phyloP scores from a whole-genome alignment of 257 asterid genomes.

The Paulownia fortunei region DNA sequence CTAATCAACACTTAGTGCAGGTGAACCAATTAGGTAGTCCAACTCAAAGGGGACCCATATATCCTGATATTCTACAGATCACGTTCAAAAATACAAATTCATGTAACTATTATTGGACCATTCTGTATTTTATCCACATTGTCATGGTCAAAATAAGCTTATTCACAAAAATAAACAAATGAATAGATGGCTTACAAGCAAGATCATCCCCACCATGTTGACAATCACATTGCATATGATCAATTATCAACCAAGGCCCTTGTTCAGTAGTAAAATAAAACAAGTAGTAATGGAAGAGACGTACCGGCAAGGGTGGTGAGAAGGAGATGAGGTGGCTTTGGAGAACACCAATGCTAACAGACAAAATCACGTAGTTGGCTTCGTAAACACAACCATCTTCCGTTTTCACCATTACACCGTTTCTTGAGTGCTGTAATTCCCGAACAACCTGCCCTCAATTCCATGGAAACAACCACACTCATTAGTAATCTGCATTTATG shows the following conservation, averaged over 20 bases:
- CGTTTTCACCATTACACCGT: slow-evolving; percentile 74
- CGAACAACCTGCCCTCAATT: slow-evolving; percentile 76
- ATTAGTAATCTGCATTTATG: slow-evolving; percentile 28
- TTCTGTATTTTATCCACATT: slow-evolving; percentile 22
- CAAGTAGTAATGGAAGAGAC: no score
- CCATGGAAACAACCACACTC: slow-evolving; percentile 32
- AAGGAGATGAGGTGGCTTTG: slow-evolving; percentile 81
- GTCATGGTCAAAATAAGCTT: slow-evolving; percentile 29
- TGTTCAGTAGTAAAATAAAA: no score
- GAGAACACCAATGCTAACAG: slow-evolving; percentile 93
- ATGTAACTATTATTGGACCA: slow-evolving; percentile 29
- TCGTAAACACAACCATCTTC: slow-evolving; percentile 90
- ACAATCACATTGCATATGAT: no score
- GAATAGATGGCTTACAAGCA: not conserved
- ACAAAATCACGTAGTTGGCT: slow-evolving; percentile 83
- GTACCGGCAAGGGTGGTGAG: slow-evolving; percentile 80
- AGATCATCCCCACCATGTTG: not conserved
- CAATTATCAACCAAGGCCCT: no score
- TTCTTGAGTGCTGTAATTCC: slow-evolving; percentile 85
- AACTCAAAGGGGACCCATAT: slow-evolving; percentile 49
- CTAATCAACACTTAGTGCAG: slow-evolving; percentile 31
- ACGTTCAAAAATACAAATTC: not conserved
- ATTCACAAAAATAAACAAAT: no score
- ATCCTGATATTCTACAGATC: slow-evolving; percentile 28
- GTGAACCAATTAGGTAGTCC: slow-evolving; percentile 51